Conservation (phyloP, 2,329 filamentous ascomycete species). For the Endocalyx cinctus region DNA sequence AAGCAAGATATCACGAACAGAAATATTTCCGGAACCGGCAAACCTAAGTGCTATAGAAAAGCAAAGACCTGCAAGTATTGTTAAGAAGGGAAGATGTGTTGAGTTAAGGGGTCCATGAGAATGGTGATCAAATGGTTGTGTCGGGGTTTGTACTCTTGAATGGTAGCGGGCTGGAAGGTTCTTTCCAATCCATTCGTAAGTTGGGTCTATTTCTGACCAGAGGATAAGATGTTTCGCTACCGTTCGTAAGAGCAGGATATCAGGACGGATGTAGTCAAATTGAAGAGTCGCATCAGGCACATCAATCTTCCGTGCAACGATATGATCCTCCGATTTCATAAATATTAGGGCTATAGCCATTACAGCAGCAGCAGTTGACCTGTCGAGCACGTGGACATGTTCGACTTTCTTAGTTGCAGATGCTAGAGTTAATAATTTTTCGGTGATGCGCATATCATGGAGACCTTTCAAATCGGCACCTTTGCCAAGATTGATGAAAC, state of each 20-base stretch:
- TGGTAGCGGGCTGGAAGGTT: constrained; percentile 71
- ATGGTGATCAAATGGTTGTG: constrained; percentile 39
- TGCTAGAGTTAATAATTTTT: constrained; percentile 79
- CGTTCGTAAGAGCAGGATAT: constrained; percentile 85
- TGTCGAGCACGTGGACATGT: constrained; percentile 86
- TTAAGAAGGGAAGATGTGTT: constrained; percentile 85
- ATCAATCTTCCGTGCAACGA: constrained; percentile 86
- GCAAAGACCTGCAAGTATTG: constrained; percentile 84
- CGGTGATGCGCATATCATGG: constrained; percentile 89
- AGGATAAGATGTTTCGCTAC: constrained; percentile 87
- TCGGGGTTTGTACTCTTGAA: constrained; percentile 53
- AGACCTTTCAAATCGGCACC: constrained; percentile 83
- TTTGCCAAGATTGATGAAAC: constrained; percentile 90
- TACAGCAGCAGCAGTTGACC: constrained; percentile 88
- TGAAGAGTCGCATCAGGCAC: constrained; percentile 85
- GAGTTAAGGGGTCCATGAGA: constrained; percentile 54
- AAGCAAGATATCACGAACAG: constrained; percentile 76
- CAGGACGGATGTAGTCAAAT: constrained; percentile 92
- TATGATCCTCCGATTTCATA: constrained; percentile 90
- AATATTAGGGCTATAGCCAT: constrained; percentile 88
- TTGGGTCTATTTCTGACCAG: constrained; percentile 78
- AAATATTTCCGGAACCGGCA: constrained; percentile 64
- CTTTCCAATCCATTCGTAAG: constrained; percentile 67
- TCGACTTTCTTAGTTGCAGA: constrained; percentile 88
- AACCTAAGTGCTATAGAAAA: constrained; percentile 72